Evolutionary conservation across 768 basidiomycete species (phyloP), one percentile per base, ranked within the genome.

Genomic region (Phallus indusiatus): DNA sequence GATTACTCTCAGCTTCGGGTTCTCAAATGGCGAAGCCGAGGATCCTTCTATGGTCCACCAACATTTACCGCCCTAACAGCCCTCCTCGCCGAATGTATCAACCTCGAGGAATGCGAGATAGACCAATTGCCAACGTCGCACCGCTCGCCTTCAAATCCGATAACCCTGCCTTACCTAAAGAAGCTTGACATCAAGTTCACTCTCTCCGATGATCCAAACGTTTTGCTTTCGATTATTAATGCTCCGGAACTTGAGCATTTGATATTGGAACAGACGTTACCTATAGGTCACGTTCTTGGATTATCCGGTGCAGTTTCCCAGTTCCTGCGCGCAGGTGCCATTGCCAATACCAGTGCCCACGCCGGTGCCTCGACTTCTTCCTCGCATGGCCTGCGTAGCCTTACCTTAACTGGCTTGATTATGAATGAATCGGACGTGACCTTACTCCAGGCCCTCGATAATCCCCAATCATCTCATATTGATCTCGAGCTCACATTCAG

Each of bases 21-120:
- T 53, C 37, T 59, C 33, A 48, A 51, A 9, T 59, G 57, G 57
- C 36, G 42, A 2, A 42, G 14, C n/a, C 42, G 42, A 42, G 42
- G 42, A 59, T 51, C 36, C 57, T 6, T 59, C 24, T 20, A 34
- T 33, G 49, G 10, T 17, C 16, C 47, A n/a, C 28, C 36, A 36
- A 11, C 24, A 59, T 20, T 17, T 16, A 16, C 37, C 57, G 48
- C 12, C 17, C 33, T 59, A n/a, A 21, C 57, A 2, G 33, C 49
- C 4, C 35, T 59, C 17, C 35, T 59, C 16, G 35, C 21, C 14
- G 28, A 35, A n/a, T 59, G 50, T 24, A 33, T 48, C 37, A 50
- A 59, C 57, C 48, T 59, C 28, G 57, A 59, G 52, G 57, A 59
- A 34, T 52, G 47, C 49, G 49, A 59, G 52, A 35, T 59, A 28